Percentiles rank a stretch among this genome's conserved stretches.
Evolutionary conservation across 192 early-diverging fungal genomes (phyloP).

Genomic region (Podila epigama): DNA sequence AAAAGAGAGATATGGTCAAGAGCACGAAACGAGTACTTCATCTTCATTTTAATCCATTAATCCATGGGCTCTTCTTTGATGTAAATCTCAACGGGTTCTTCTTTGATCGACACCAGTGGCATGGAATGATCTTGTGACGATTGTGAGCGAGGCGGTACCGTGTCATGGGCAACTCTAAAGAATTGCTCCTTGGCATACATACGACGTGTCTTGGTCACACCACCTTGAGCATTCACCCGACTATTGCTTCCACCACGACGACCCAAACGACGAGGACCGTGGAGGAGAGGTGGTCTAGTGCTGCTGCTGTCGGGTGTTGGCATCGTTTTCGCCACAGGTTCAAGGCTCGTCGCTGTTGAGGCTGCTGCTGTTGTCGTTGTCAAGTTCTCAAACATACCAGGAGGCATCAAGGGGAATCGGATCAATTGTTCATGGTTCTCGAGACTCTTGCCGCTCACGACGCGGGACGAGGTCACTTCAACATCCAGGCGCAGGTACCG

Average conservation of each 20-base stretch:
- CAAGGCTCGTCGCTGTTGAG: conserved; percentile 4
- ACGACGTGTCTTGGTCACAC: conserved; percentile 27
- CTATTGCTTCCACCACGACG: conserved; percentile 10
- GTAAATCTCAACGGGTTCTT: conserved; percentile 39
- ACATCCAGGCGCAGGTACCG: conserved; percentile 76
- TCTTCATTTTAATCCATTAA: conserved; percentile 24
- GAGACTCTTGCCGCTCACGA: conserved; percentile 51
- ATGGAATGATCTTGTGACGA: conserved; percentile 1
- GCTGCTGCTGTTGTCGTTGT: too few species aligned
- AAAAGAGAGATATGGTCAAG: not conserved
- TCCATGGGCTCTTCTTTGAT: conserved; percentile 47
- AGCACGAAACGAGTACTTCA: not conserved
- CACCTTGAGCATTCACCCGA: conserved; percentile 28
- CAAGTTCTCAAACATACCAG: conserved; percentile 41
- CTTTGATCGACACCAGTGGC: conserved; percentile 36
- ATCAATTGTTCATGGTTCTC: conserved; percentile 39
- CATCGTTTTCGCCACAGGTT: conserved; percentile 10
- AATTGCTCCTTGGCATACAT: conserved; percentile 26
- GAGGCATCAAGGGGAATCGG: conserved; percentile 39
- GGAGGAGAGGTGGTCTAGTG: not conserved
- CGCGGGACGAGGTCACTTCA: conserved; percentile 69
- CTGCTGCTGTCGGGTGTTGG: conserved; percentile 11
- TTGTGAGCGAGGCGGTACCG: not conserved
- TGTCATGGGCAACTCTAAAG: conserved; percentile 7
- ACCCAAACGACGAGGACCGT: not conserved